Percentiles rank a stretch among this genome's conserved stretches.
phyloP scores from a whole-genome alignment of 1,284 basidiomycete genomes.

The Schizophyllum amplum region DNA sequence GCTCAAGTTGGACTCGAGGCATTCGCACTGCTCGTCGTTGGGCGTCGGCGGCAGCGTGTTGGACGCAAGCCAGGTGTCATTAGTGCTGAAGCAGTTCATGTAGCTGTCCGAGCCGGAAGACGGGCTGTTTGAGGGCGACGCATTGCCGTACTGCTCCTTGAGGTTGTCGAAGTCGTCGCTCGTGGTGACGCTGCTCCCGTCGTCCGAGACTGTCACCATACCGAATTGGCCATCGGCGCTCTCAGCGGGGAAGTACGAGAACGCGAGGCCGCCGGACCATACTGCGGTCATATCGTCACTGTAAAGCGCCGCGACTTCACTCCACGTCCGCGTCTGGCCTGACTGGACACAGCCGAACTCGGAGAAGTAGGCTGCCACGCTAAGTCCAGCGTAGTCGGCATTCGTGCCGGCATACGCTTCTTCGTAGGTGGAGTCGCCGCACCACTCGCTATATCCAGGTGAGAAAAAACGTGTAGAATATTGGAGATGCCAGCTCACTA shows the following conservation, averaged over 20 bases:
- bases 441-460: slow-evolving; percentile 56
- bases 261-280: slow-evolving; percentile 87
- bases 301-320: slow-evolving; percentile 72
- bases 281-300: slow-evolving; percentile 64
- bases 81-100: slow-evolving; percentile 58
- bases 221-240: slow-evolving; percentile 69
- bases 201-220: slow-evolving; percentile 67
- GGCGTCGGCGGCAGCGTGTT: slow-evolving; percentile 78
- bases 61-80: slow-evolving; percentile 55
- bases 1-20: slow-evolving; percentile 58
- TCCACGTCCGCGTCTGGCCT: slow-evolving; percentile 65
- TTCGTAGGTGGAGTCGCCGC: slow-evolving; percentile 58
- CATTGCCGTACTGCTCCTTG: slow-evolving; percentile 48
- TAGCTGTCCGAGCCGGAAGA: slow-evolving; percentile 47
- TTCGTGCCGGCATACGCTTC: slow-evolving; percentile 48
- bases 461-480: neutral
- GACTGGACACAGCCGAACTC: slow-evolving; percentile 73
- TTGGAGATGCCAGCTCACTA: slow-evolving; percentile 49
- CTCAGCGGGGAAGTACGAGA: slow-evolving; percentile 77
- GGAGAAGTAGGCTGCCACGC: slow-evolving; percentile 83
- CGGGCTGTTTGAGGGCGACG: slow-evolving; percentile 59
- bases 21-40: slow-evolving; percentile 70
- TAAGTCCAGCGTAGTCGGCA: slow-evolving; percentile 54
- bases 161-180: slow-evolving; percentile 67
- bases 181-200: slow-evolving; percentile 53